These are phyloP conservation scores for Xerocomellus dryophilus DNA, from an alignment of 768 basidiomycete genomes.

Conservation along the genomic window DNA sequence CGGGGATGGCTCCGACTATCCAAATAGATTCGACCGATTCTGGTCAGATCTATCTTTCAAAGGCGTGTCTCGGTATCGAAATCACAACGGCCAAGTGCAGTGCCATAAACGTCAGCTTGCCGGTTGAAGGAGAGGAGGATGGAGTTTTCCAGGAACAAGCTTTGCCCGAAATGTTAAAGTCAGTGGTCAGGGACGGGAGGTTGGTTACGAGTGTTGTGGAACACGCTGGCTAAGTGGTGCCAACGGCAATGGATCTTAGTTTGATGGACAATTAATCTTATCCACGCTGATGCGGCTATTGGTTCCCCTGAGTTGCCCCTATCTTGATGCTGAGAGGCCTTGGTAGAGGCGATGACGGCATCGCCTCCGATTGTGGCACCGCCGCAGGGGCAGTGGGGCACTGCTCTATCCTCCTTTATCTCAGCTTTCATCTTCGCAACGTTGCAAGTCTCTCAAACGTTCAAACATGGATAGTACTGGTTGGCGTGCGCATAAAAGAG, in stretches of 20 bases:
- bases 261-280: background rate
- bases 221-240: constrained; percentile 61
- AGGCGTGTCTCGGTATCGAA: constrained; percentile 73
- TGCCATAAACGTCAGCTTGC: constrained; percentile 85
- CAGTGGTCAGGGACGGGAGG: constrained; percentile 75
- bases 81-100: constrained; percentile 95
- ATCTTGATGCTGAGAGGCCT: background rate
- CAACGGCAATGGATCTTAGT: background rate
- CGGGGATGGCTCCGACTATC: constrained; percentile 85
- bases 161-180: constrained; percentile 95
- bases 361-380: background rate
- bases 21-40: constrained; percentile 94
- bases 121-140: constrained; percentile 84
- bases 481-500: constrained; percentile 69
- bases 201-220: constrained; percentile 88
- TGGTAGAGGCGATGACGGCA: background rate
- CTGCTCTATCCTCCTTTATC: background rate
- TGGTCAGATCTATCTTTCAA: constrained; percentile 91
- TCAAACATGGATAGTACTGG: constrained; percentile 68
- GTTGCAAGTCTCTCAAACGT: background rate
- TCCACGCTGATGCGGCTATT: no score
- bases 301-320: no score
- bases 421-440: background rate
- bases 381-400: no score
- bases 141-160: constrained; percentile 88